These are phyloP conservation scores for Botrytis medusae DNA, from an alignment of 2,329 filamentous ascomycete species.

Conservation along the genomic window DNA sequence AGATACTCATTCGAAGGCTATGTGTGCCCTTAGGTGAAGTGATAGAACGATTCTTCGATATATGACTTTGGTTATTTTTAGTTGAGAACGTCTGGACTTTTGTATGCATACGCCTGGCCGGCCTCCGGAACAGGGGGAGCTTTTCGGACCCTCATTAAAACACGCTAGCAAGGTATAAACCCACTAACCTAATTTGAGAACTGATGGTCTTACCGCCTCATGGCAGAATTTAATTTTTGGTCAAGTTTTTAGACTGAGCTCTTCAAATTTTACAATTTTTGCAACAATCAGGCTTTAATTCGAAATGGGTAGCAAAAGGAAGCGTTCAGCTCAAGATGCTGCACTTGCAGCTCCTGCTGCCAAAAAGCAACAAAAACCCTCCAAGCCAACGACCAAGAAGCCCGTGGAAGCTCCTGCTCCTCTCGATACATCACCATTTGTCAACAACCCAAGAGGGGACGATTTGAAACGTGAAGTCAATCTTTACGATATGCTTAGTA, in stretches of 20 bases:
- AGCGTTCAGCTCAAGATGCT: constrained; percentile 41
- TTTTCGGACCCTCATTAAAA: neutral
- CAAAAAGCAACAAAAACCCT: constrained; percentile 35
- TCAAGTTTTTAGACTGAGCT: constrained; percentile 14
- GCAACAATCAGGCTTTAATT: neutral
- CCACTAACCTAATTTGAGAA: neutral
- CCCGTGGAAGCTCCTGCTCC: constrained; percentile 21
- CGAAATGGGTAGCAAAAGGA: constrained; percentile 47
- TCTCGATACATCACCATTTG: constrained; percentile 45
- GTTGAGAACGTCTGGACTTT: neutral
- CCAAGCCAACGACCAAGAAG: constrained; percentile 23
- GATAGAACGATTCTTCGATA: neutral
- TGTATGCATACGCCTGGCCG: neutral
- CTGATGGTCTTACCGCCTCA: neutral
- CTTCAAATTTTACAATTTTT: neutral
- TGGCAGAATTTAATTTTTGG: constrained; percentile 23
- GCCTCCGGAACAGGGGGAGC: neutral
- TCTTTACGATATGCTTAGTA: constrained; percentile 62
- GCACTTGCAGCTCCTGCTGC: constrained; percentile 27
- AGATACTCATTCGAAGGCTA: neutral
- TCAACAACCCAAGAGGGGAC: constrained; percentile 51
- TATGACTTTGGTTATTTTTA: neutral
- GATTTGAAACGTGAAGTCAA: constrained; percentile 58
- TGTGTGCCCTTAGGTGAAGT: neutral
- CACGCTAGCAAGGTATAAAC: constrained; percentile 1